phyloP scores from a whole-genome alignment of 2,329 filamentous ascomycete genomes.

The Apiospora phragmitis region DNA sequence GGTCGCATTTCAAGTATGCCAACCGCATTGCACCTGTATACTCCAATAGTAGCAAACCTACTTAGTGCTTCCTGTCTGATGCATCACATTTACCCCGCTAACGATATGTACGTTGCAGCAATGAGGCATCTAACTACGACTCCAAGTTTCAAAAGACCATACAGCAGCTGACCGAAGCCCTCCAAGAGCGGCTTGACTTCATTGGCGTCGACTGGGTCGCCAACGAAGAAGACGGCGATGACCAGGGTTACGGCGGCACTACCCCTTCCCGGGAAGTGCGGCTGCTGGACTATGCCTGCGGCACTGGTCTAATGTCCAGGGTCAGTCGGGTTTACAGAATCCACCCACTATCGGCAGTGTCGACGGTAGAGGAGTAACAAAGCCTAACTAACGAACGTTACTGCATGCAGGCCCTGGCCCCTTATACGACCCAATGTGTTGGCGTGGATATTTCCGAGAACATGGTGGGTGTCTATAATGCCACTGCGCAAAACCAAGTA shows the following conservation, averaged over 20 bases:
- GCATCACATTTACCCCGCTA: slow-evolving; percentile 3
- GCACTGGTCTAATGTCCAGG: slow-evolving; percentile 65
- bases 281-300: slow-evolving; percentile 76
- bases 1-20: slow-evolving; percentile 17
- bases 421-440: slow-evolving; percentile 61
- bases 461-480: slow-evolving; percentile 71
- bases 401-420: slow-evolving; percentile 53
- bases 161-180: slow-evolving; percentile 52
- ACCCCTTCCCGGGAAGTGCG: slow-evolving; percentile 39
- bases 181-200: slow-evolving; percentile 57
- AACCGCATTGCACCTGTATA: not conserved
- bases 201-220: slow-evolving; percentile 59
- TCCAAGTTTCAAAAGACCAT: slow-evolving; percentile 54
- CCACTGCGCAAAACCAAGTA: slow-evolving; percentile 55
- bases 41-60: slow-evolving; percentile 7
- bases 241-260: not conserved
- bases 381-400: not conserved
- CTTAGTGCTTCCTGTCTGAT: not conserved
- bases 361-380: not conserved
- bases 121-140: slow-evolving; percentile 19
- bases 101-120: slow-evolving; percentile 4
- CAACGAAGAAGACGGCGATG: slow-evolving; percentile 36
- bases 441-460: slow-evolving; percentile 71
- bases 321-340: slow-evolving; percentile 39
- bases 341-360: not conserved